Percentiles rank a stretch among this genome's conserved stretches.
phyloP scores from a whole-genome alignment of 108 stramenopile genomes.

The Conticribra weissflogii region DNA sequence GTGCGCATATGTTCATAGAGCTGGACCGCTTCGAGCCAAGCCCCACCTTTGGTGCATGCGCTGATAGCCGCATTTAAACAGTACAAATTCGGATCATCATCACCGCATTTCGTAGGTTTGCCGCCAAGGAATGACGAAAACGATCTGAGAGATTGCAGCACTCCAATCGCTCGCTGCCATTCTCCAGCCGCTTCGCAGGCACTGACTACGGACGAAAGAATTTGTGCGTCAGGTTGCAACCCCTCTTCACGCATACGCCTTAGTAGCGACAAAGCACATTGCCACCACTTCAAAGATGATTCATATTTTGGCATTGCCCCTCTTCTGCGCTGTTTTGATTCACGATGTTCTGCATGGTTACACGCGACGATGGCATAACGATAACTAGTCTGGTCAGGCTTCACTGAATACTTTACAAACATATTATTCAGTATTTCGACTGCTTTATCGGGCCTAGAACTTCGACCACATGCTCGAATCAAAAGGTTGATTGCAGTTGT shows the following conservation, averaged over 20 bases:
- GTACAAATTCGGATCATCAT: conserved; percentile 52
- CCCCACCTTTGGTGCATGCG: conserved; percentile 80
- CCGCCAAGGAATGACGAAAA: conserved; percentile 36
- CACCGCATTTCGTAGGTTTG: conserved; percentile 13
- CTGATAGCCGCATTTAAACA: conserved; percentile 79
- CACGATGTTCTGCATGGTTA: conserved; percentile 73
- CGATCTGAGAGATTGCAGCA: conserved; percentile 57
- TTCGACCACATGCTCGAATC: conserved; percentile 68
- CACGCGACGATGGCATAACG: conserved; percentile 75
- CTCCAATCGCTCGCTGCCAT: conserved; percentile 80
- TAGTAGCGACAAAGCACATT: conserved; percentile 66
- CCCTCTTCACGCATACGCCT: conserved; percentile 75
- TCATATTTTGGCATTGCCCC: neutral
- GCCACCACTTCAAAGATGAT: conserved; percentile 67
- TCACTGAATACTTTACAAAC: conserved; percentile 37
- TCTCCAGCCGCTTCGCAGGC: conserved; percentile 77
- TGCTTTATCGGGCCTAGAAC: conserved; percentile 65
- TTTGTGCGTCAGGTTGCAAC: conserved; percentile 61
- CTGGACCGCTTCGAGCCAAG: conserved; percentile 81
- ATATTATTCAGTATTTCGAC: conserved; percentile 66
- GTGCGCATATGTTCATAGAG: conserved; percentile 63
- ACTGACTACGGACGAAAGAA: conserved; percentile 68
- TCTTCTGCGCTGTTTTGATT: conserved; percentile 6
- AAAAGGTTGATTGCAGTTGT: conserved; percentile 61
- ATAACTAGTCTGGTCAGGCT: conserved; percentile 58